These are phyloP conservation scores for Globisporangium solare DNA, from an alignment of 352 stramenopile species.

Conservation along the genomic window DNA sequence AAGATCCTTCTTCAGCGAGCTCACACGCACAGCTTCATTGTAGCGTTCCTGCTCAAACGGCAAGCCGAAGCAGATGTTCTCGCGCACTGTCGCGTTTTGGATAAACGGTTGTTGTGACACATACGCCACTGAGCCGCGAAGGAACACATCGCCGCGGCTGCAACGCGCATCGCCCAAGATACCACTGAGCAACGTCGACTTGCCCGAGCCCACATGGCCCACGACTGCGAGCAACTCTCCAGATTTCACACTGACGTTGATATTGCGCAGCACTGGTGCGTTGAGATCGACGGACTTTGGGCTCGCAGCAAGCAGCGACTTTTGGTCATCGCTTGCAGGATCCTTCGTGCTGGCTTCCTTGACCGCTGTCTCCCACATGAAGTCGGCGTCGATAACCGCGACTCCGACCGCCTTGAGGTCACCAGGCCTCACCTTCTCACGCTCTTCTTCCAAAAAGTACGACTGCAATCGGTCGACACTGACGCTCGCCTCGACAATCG, in stretches of 20 bases:
- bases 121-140: constrained; percentile 45
- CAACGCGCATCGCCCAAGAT: constrained; percentile 39
- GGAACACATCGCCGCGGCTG: constrained; percentile 17
- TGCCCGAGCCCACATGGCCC: constrained; percentile 75
- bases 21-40: constrained; percentile 45
- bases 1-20: constrained; percentile 85
- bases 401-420: constrained; percentile 58
- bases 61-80: constrained; percentile 46
- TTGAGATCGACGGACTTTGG: constrained; percentile 17
- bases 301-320: constrained; percentile 14
- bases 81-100: constrained; percentile 40
- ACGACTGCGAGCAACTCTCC: constrained; percentile 75
- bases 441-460: constrained; percentile 58
- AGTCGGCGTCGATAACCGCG: constrained; percentile 38
- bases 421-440: constrained; percentile 63
- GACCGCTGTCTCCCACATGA: constrained; percentile 55
- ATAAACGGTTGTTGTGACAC: constrained; percentile 58
- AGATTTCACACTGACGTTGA: constrained; percentile 66
- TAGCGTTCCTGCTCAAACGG: constrained; percentile 35
- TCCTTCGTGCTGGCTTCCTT: constrained; percentile 1
- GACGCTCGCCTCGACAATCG: constrained; percentile 87
- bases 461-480: constrained; percentile 51
- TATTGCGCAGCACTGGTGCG: constrained; percentile 31
- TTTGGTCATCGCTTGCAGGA: constrained; percentile 33
- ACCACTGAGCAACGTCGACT: constrained; percentile 58